Base-by-base conservation (phyloP, 2,329 filamentous ascomycete genomes). In the Leptodontidium sp. region DNA sequence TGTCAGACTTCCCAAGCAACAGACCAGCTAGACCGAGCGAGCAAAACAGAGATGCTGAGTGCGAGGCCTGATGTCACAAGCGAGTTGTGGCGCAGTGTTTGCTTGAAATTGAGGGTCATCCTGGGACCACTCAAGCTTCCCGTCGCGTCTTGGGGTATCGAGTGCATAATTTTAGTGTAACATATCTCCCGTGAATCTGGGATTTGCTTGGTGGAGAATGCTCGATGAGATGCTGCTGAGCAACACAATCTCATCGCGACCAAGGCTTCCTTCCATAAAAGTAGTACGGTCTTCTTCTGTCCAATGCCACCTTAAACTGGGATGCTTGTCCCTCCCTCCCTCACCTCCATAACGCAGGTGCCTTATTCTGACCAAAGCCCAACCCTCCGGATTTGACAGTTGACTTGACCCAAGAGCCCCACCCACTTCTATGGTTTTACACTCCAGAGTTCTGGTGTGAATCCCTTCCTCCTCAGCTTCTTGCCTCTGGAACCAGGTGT, bases 391-490 rank as follows among this genome's bases (percentile, higher is more conserved):
- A 5, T 43, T 45, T 53, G 57, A 55, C 50, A 55, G 12, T 14
- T 35, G 35, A 24, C 21, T 8, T 14, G n/a, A 50, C 17, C 6
- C 32, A n/a, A 58, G 17, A 8, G 9, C 61, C n/a, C 21, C 45
- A 40, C 58, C 55, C 57, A 57, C 52, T 26, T 47, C 64, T 71
- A 75, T 32, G 62, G 45, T 63, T 73, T 76, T 12, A 79, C 74
- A 47, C 71, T 77, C 88, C 88, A 91, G 59, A 91, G 74, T 72
- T 90, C 87, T 65, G 86, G 82, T 65, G 86, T 87, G 88, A 88
- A 90, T 32, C 88, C 88, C 79, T 85, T 83, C 78, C 88, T 85
- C 52, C 87, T 83, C 74, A 88, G 80, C 80, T 87, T 89, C 81
- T 89, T 90, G 75, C 82, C 87, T 71, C 81, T 83, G 6, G 82